Evolutionary conservation across 805 yeast genomes (phyloP).

Genomic region (Starmerella etchellsii): DNA sequence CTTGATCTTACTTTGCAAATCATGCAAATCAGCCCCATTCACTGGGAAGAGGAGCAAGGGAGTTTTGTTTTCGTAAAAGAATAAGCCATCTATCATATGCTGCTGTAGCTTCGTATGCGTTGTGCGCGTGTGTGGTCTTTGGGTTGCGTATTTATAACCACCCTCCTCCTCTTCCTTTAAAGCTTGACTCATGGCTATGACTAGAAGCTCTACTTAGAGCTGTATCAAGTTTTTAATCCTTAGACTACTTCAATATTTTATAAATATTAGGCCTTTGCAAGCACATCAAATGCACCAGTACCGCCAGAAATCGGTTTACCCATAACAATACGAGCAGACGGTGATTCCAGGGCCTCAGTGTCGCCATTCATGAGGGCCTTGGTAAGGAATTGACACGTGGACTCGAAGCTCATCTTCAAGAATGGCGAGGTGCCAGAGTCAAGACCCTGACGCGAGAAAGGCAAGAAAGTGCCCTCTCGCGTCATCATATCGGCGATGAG

Average conservation of each 20-base stretch:
- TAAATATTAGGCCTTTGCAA: constrained; percentile 12
- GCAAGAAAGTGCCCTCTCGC: constrained; percentile 90
- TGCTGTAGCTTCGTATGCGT: no score
- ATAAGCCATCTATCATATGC: constrained; percentile 15
- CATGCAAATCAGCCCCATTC: background rate
- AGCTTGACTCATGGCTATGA: no score
- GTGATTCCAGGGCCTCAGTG: constrained; percentile 74
- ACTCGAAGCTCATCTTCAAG: constrained; percentile 98
- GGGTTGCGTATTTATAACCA: no score
- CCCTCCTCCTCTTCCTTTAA: no score
- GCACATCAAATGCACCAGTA: constrained; percentile 87
- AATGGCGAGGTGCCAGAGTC: constrained; percentile 90
- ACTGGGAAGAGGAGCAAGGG: constrained; percentile 9
- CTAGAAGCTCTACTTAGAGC: no score
- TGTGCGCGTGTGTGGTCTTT: no score
- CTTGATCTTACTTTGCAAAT: background rate
- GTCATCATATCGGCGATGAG: constrained; percentile 98
- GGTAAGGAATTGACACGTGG: constrained; percentile 93
- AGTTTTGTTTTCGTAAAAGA: constrained; percentile 3
- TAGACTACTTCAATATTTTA: no score
- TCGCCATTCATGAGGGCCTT: constrained; percentile 91
- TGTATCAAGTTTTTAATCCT: no score
- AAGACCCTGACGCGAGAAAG: constrained; percentile 97
- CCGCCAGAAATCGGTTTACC: constrained; percentile 89
- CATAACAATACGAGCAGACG: constrained; percentile 83